Evolutionary conservation across 768 basidiomycete genomes (phyloP), one percentile per base, ranked within the genome.

Genomic region (Tulasnella sp.): DNA sequence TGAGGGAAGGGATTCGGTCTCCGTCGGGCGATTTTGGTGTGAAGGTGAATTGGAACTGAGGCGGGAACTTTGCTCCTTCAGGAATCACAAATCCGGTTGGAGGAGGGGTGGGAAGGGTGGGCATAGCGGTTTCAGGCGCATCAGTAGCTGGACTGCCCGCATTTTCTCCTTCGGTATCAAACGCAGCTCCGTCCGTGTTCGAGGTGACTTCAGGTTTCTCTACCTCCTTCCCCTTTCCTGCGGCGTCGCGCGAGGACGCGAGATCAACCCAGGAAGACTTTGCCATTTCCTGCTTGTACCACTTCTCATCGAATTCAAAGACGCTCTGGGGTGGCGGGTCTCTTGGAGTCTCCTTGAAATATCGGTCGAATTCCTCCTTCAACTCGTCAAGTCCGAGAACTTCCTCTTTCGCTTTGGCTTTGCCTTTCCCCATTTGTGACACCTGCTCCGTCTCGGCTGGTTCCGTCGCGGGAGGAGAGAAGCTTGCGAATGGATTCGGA

Each of bases 341-440:
- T 67, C 61, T 18, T 35, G 61, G 61, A 26, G 16, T 67, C 61
- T 67, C 61, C 61, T 67, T 67, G 61, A 67, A 67, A 67, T 67
- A 67, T 9, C 61, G 61, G 13, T 67, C 61, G 6, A 67, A 67
- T 18, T 67, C 61, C 61, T 67, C 61, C 61, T 57, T 57, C 15
- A 67, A 32, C 18, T 35, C 61, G 61, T 67, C 61, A 11, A 67
- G 61, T 15, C 26, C 61, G 61, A 10, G 29, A 35, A 11, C 26
- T 3, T 67, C 61, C 29, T 67, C 61, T 35, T 67, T 67, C 11
- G 57, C 29, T 23, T 29, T 61, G 29, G 23, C 61, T 32, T 67
- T 67, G 26, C 61, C 61, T 29, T 67, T 67, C 18, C 32, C 61
- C 6, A 10, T 32, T 11, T 67, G 61, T n/a, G 26, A 6, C 61